phyloP scores from a whole-genome alignment of 164 flowering plant species.

The Platanus orientalis region DNA sequence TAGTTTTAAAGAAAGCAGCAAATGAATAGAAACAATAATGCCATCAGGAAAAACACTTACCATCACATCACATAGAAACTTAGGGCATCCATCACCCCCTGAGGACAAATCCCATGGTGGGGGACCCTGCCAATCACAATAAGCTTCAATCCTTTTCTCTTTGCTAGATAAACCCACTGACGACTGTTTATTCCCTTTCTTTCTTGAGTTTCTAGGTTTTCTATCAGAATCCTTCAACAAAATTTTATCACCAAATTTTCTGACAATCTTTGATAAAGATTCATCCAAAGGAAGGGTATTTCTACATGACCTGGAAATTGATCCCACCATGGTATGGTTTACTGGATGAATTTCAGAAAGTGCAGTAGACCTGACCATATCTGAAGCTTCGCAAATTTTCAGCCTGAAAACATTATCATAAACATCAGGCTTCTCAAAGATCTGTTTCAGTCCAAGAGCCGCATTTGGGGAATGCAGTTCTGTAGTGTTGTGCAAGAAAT shows the following conservation, averaged over 20 bases:
- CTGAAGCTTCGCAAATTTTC: constrained; percentile 47
- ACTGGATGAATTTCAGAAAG: constrained; percentile 24
- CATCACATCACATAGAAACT: constrained; percentile 96
- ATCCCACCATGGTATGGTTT: constrained; percentile 12
- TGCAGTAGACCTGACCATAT: constrained; percentile 39
- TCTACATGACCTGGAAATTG: constrained; percentile 17
- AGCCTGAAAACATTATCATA: constrained; percentile 28
- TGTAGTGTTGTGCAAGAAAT: constrained; percentile 8
- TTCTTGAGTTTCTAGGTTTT: constrained; percentile 51
- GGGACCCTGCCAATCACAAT: constrained; percentile 62
- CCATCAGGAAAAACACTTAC: constrained; percentile 30
- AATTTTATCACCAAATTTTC: constrained; percentile 60
- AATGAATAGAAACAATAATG: background rate
- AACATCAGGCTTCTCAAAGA: constrained; percentile 38
- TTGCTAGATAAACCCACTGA: constrained; percentile 18
- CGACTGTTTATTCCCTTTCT: constrained; percentile 45
- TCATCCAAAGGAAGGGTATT: constrained; percentile 39
- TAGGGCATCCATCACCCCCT: constrained; percentile 90
- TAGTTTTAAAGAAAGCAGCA: background rate
- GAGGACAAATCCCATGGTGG: constrained; percentile 76
- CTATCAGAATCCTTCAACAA: constrained; percentile 68
- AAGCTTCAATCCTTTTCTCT: constrained; percentile 26
- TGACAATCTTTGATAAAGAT: constrained; percentile 43
- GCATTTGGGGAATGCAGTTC: constrained; percentile 17
- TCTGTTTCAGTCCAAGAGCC: constrained; percentile 54